These are phyloP conservation scores for Pyrenophora graminea DNA, from an alignment of 2,329 filamentous ascomycete species.

Conservation along the genomic window DNA sequence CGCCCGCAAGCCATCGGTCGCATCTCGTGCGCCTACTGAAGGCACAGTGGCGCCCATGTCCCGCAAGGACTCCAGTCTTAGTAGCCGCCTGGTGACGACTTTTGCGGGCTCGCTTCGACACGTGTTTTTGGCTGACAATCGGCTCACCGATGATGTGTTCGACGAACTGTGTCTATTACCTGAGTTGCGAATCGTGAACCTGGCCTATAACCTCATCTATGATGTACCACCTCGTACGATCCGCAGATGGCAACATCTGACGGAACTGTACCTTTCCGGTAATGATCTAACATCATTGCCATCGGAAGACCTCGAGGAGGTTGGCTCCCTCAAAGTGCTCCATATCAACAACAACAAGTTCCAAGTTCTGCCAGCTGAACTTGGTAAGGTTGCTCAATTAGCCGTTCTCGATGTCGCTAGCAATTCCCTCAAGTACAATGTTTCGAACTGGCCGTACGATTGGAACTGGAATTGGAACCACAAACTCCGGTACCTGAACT, in stretches of 20 bases:
- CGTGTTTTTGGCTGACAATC: constrained; percentile 89
- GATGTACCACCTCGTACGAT: constrained; percentile 90
- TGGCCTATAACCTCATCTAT: constrained; percentile 92
- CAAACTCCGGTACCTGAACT: constrained; percentile 89
- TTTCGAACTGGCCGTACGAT: constrained; percentile 97
- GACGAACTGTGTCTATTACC: constrained; percentile 82
- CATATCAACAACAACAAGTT: constrained; percentile 99
- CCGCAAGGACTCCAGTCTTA: constrained; percentile 88
- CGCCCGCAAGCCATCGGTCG: constrained; percentile 76
- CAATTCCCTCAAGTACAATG: constrained; percentile 97
- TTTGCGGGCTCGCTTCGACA: constrained; percentile 86
- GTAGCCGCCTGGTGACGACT: constrained; percentile 77
- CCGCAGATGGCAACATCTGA: constrained; percentile 84
- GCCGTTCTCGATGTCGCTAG: constrained; percentile 92
- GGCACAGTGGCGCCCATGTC: constrained; percentile 61
- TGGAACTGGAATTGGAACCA: constrained; percentile 99
- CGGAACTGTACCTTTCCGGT: constrained; percentile 91
- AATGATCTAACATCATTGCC: constrained; percentile 92
- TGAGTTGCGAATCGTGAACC: constrained; percentile 84
- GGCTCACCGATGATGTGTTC: constrained; percentile 92
- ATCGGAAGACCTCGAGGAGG: constrained; percentile 90
- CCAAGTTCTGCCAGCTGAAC: constrained; percentile 91
- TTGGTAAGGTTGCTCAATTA: constrained; percentile 90
- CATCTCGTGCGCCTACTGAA: constrained; percentile 68
- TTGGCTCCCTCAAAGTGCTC: constrained; percentile 81